Conservation (phyloP, 768 basidiomycete species). For the Lactarius hatsudake region DNA sequence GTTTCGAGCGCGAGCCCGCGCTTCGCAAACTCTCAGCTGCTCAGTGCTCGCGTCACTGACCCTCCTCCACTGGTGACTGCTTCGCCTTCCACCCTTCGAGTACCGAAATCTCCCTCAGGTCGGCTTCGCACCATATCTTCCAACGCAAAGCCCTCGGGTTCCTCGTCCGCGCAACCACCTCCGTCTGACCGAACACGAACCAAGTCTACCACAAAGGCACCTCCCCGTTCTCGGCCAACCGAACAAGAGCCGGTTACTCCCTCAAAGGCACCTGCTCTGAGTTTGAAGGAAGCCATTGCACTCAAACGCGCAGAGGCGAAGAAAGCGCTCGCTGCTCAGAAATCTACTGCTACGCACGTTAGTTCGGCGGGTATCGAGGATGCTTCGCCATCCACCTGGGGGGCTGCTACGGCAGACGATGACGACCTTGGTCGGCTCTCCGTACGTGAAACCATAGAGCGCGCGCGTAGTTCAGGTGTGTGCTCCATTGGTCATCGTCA, state of each 20-base stretch:
- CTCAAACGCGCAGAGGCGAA: constrained; percentile 75
- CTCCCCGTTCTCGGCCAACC: not conserved
- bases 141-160: constrained; percentile 3
- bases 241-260: constrained; percentile 29
- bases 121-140: constrained; percentile 6
- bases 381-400: constrained; percentile 36
- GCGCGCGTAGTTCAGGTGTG: constrained; percentile 75
- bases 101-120: constrained; percentile 7
- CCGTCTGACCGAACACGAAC: constrained; percentile 2
- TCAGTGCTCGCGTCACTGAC: not conserved
- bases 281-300: constrained; percentile 76
- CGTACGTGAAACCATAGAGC: constrained; percentile 72
- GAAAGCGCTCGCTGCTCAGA: constrained; percentile 43
- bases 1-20: not conserved
- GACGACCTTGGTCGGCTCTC: constrained; percentile 64
- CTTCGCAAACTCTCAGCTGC: not conserved
- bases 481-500: constrained; percentile 28
- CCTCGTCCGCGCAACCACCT: not conserved
- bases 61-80: not conserved
- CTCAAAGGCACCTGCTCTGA: constrained; percentile 39
- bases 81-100: constrained; percentile 10
- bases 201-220: constrained; percentile 7
- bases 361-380: constrained; percentile 47
- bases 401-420: constrained; percentile 37
- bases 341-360: constrained; percentile 27